Conservation (phyloP, 495 filamentous ascomycete species). For the Pseudotulostoma volvatum region DNA sequence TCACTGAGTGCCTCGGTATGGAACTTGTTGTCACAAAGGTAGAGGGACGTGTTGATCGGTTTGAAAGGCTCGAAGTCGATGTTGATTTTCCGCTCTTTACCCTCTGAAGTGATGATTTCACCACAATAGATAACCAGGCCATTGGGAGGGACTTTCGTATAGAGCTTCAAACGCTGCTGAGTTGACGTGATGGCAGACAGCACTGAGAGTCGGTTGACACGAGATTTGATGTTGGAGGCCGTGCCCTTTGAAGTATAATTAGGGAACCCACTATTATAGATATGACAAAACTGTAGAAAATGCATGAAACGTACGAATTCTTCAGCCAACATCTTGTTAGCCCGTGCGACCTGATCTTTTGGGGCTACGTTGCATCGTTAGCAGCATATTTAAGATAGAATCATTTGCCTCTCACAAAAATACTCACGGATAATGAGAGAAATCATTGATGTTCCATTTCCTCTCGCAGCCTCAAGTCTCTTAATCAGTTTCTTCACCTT, state of each 20-base stretch:
- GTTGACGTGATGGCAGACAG: conserved; percentile 96
- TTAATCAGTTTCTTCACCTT: conserved; percentile 97
- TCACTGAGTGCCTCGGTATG: conserved; percentile 95
- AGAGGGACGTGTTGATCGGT: conserved; percentile 97
- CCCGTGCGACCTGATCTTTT: conserved; percentile 93
- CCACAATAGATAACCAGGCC: conserved; percentile 96
- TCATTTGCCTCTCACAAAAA: no score
- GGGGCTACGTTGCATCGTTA: conserved; percentile 68
- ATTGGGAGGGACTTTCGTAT: conserved; percentile 96
- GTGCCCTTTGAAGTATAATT: conserved; percentile 76
- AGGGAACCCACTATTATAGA: no score
- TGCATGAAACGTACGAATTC: conserved; percentile 59
- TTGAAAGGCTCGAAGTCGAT: conserved; percentile 99
- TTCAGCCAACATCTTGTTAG: conserved; percentile 99
- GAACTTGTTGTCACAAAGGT: conserved; percentile 99
- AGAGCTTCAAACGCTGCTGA: conserved; percentile 94
- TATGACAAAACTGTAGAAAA: neutral
- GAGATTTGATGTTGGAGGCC: conserved; percentile 97
- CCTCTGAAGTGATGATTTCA: conserved; percentile 98
- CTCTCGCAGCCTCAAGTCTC: conserved; percentile 77
- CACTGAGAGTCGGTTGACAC: conserved; percentile 94
- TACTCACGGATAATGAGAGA: conserved; percentile 88
- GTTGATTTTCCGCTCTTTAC: conserved; percentile 98
- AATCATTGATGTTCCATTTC: conserved; percentile 97
- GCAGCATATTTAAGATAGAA: conserved; percentile 1